phyloP scores from a whole-genome alignment of 192 early-diverging fungal species.

The Gigaspora rosea region DNA sequence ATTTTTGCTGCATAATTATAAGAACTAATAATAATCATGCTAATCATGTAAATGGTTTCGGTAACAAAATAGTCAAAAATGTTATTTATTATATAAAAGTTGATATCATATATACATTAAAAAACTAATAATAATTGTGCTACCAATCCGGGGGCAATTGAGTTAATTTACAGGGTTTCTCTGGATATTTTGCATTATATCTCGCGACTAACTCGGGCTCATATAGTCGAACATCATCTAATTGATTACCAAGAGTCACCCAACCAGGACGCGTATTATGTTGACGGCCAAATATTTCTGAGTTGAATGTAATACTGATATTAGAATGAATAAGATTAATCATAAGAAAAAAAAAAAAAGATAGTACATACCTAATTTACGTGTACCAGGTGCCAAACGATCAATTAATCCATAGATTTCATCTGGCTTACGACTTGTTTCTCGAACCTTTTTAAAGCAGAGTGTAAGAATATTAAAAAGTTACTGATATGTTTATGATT shows the following conservation, averaged over 20 bases:
- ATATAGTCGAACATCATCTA: constrained; percentile 54
- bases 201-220: constrained; percentile 48
- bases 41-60: no score
- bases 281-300: constrained; percentile 62
- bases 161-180: constrained; percentile 33
- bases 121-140: not conserved
- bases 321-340: no score
- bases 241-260: constrained; percentile 67
- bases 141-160: constrained; percentile 28
- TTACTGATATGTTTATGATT: not conserved
- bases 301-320: no score
- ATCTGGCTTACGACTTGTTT: constrained; percentile 65
- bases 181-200: constrained; percentile 39
- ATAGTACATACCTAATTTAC: constrained; percentile 48
- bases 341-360: constrained; percentile 1
- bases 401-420: constrained; percentile 64
- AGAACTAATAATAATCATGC: no score
- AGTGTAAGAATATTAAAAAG: not conserved
- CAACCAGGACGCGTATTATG: constrained; percentile 64
- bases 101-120: no score
- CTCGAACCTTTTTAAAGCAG: constrained; percentile 39
- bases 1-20: no score
- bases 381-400: constrained; percentile 54
- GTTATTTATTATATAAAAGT: no score
- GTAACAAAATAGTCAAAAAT: no score